phyloP scores from a whole-genome alignment of 331 rosid genomes.

The Prunus yedoensis region DNA sequence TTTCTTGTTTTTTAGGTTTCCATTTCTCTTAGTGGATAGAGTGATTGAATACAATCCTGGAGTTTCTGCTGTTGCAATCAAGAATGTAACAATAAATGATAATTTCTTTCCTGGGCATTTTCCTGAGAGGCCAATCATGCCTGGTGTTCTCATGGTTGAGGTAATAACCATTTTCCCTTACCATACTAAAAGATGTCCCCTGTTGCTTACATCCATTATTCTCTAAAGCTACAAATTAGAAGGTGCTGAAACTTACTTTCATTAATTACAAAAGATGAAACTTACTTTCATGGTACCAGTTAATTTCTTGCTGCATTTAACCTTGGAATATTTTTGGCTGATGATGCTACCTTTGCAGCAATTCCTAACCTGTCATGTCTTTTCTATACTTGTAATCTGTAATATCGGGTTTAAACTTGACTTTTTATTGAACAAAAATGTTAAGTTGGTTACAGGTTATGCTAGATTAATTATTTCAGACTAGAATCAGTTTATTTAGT shows the following conservation, averaged over 20 bases:
- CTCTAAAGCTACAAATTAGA: not conserved
- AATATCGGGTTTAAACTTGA: not conserved
- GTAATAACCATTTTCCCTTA: conserved; percentile 31
- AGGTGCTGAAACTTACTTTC: not conserved
- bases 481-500: not conserved
- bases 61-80: conserved; percentile 88
- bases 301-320: not conserved
- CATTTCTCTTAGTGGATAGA: conserved; percentile 95
- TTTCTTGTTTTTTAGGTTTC: conserved; percentile 53
- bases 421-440: no score
- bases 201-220: not conserved
- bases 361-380: not conserved
- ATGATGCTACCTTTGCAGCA: not conserved
- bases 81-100: conserved; percentile 94
- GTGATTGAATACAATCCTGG: conserved; percentile 94
- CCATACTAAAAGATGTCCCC: not conserved
- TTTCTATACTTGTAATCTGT: not conserved
- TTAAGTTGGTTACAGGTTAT: not conserved
- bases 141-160: conserved; percentile 98
- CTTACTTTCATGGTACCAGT: no score
- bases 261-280: no score
- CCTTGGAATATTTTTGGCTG: not conserved
- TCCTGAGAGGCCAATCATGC: conserved; percentile 98
- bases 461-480: not conserved
- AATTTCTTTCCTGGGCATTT: conserved; percentile 97